Conservation (phyloP, 2,329 filamentous ascomycete genomes). For the Ramichloridium luteum region DNA sequence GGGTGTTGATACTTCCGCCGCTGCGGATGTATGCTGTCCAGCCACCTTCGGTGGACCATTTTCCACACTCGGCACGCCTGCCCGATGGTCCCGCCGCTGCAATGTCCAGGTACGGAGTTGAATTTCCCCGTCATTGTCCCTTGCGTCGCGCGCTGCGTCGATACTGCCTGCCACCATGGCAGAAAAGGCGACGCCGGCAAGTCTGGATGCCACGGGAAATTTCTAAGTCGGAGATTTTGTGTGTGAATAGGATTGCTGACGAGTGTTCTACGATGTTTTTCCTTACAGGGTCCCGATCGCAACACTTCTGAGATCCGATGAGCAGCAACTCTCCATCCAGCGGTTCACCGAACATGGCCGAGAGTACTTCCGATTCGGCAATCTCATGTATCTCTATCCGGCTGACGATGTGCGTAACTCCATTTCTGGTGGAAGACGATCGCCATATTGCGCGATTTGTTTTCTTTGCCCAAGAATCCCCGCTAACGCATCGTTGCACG, state of each 20-base stretch:
- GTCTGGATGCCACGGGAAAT: too few species aligned
- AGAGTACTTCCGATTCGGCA: conserved; percentile 11
- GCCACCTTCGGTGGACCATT: conserved; percentile 9
- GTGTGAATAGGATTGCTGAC: not conserved
- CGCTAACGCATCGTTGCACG: too few species aligned
- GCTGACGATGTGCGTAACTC: conserved; percentile 12
- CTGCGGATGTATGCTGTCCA: conserved; percentile 13
- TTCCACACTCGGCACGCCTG: too few species aligned
- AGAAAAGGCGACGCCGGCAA: too few species aligned
- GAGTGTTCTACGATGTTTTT: not conserved
- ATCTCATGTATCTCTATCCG: conserved; percentile 15
- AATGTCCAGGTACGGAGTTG: too few species aligned
- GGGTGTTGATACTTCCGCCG: too few species aligned
- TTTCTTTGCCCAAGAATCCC: too few species aligned
- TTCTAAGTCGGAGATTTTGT: too few species aligned
- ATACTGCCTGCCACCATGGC: too few species aligned
- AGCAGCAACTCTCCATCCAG: conserved; percentile 6
- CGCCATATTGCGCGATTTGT: not conserved
- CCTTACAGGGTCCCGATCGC: conserved; percentile 13
- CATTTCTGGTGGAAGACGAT: not conserved
- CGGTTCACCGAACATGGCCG: conserved; percentile 12
- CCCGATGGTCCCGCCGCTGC: too few species aligned
- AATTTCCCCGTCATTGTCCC: too few species aligned
- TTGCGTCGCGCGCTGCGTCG: too few species aligned
- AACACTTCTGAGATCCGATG: conserved; percentile 13